Evolutionary conservation across 177 flowering plant species (phyloP), one percentile per base, ranked within the genome.

Genomic region (Vitis hybrid): DNA sequence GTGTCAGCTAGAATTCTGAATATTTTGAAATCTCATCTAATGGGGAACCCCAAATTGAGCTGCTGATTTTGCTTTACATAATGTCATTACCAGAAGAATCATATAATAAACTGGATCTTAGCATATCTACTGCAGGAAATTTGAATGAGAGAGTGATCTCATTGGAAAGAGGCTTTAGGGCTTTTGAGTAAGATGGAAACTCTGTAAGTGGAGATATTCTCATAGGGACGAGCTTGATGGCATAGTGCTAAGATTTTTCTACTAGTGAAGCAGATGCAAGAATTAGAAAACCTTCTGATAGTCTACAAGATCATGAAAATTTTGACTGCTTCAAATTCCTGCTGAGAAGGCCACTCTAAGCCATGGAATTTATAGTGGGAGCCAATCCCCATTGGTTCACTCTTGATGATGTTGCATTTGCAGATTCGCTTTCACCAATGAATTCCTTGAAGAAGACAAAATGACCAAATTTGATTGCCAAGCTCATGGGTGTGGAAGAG

Each of bases 401-500:
- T 71, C 76, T 50, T 21, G 74, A 75, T 62, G 69, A 75, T 61
- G 69, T 68, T 63, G 73, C 56, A 12, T 77, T 82, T 66, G 69
- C 72, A 6, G 24, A 21, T 21, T 21, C 24, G 24, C 24, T 21
- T 21, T 21, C 24, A 21, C 24, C 1, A 21, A 21, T 21, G 24
- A 21, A 21, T 21, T 21, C 24, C 24, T 21, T 21, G 1, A 21
- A 1, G 24, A 21, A 21, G 24, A 72, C 71, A 18, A 88, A 80
- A 74, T 72, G 71, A 2, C 82, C 87, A 11, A 88, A 78, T 77
- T 70, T 91, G 80, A 83, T 93, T n/a, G 97, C 95, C 13, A 91
- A 85, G 82, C 90, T 91, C 3, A 90, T 93, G 94, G 98, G 97
- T 71, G 73, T 93, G 12, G 97, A 90, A 77, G 90, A 84, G 19